Conservation (phyloP, 2,329 filamentous ascomycete species). For the Microcyclosporella mali region DNA sequence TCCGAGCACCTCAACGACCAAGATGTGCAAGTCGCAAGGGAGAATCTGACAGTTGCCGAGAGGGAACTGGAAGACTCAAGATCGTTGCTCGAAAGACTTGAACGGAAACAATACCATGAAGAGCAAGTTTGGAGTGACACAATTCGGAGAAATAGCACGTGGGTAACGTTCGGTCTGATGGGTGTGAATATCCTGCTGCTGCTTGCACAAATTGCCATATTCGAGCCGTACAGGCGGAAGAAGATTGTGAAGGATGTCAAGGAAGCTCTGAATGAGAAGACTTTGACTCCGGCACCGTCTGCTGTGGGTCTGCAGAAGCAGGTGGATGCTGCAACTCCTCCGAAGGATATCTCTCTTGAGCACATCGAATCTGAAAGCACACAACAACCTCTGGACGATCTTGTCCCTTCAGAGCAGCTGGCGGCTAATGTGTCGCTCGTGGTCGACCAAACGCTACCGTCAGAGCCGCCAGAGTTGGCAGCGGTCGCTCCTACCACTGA, state of each 20-base stretch:
- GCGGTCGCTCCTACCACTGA: constrained; percentile 6
- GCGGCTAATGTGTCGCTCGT: constrained; percentile 12
- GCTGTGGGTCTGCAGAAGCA: constrained; percentile 14
- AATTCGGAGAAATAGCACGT: constrained; percentile 91
- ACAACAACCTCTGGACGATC: not conserved
- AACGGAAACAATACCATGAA: constrained; percentile 90
- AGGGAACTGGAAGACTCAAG: constrained; percentile 70
- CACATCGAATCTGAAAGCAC: constrained; percentile 5
- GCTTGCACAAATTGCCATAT: constrained; percentile 62
- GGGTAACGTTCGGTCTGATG: constrained; percentile 98
- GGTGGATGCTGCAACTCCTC: constrained; percentile 19
- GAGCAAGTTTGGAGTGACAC: constrained; percentile 99
- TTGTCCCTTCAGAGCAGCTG: not conserved
- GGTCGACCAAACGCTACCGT: constrained; percentile 20
- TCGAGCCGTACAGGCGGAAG: constrained; percentile 80
- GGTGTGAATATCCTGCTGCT: constrained; percentile 89
- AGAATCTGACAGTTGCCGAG: constrained; percentile 68
- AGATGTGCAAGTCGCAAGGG: constrained; percentile 65
- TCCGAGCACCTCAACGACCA: constrained; percentile 91
- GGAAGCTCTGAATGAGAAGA: constrained; percentile 63
- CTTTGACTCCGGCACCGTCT: constrained; percentile 31
- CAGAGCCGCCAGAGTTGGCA: constrained; percentile 19
- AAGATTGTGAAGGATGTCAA: constrained; percentile 74
- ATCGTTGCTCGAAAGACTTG: constrained; percentile 69
- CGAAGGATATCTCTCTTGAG: constrained; percentile 15